Percentiles rank a stretch among this genome's conserved stretches.
Conservation (phyloP, 2,329 filamentous ascomycete genomes). For the Paradendryphiella salina region DNA sequence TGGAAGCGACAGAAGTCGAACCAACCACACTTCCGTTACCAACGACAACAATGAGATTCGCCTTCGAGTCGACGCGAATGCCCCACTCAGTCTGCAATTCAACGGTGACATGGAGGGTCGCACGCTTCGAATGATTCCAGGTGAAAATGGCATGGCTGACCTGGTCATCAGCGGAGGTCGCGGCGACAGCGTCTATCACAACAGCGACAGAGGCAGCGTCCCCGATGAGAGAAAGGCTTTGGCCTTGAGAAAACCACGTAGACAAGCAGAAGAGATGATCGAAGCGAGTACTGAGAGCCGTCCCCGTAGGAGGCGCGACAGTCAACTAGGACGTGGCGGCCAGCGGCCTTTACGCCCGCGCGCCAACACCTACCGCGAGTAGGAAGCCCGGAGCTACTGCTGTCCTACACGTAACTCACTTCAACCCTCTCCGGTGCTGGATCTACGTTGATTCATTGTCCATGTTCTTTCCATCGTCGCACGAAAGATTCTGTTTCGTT, state of each 20-base stretch:
- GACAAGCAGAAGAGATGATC: slow-evolving; percentile 39
- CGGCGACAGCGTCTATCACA: slow-evolving; percentile 5
- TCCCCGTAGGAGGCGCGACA: slow-evolving; percentile 32
- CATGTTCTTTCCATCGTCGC: background rate
- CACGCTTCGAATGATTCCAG: slow-evolving; percentile 39
- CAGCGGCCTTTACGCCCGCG: slow-evolving; percentile 31
- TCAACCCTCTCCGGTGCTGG: slow-evolving; percentile 1
- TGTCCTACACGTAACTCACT: background rate
- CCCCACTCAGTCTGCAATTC: slow-evolving; percentile 40
- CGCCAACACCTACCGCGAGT: slow-evolving; percentile 21
- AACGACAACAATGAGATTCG: slow-evolving; percentile 41
- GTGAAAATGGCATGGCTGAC: slow-evolving; percentile 44
- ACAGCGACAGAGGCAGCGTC: slow-evolving; percentile 36
- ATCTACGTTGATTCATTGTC: slow-evolving; percentile 16
- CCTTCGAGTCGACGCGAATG: slow-evolving; percentile 41
- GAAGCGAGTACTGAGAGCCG: slow-evolving; percentile 32
- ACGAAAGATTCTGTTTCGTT: slow-evolving; percentile 6
- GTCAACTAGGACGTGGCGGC: slow-evolving; percentile 17
- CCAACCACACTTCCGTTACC: slow-evolving; percentile 34
- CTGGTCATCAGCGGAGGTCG: slow-evolving; percentile 39
- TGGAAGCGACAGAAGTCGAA: slow-evolving; percentile 36
- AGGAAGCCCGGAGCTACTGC: slow-evolving; percentile 5
- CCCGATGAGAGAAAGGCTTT: slow-evolving; percentile 25
- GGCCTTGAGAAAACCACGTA: slow-evolving; percentile 23
- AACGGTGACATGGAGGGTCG: slow-evolving; percentile 47